These are phyloP conservation scores for Silybum marianum DNA, from an alignment of 129 eudicot genomes.

Conservation along the genomic window DNA sequence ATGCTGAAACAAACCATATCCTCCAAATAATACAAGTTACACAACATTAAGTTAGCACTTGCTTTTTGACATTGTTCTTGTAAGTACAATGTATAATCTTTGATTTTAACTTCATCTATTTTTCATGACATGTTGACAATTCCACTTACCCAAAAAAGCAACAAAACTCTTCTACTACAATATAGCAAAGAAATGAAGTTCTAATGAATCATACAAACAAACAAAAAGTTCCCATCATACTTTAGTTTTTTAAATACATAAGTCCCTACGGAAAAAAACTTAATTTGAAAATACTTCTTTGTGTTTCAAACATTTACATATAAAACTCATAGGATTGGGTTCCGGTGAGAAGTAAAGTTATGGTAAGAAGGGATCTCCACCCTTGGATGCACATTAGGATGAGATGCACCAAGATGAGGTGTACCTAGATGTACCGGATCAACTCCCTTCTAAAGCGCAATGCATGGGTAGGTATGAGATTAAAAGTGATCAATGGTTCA, in stretches of 20 bases:
- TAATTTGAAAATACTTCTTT: not conserved
- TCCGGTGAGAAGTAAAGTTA: no score
- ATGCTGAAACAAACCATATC: not conserved
- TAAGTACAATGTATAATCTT: not conserved
- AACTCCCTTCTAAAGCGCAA: no score
- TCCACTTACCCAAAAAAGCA: not conserved
- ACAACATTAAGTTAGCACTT: not conserved
- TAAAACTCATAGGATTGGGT: not conserved
- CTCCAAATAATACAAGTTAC: constrained; percentile 4
- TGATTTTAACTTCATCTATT: not conserved
- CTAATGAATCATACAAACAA: not conserved
- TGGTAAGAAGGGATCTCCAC: no score
- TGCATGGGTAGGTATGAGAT: no score
- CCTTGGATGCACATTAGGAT: no score
- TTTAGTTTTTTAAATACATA: not conserved
- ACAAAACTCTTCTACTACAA: not conserved
- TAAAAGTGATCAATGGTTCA: no score
- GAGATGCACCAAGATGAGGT: no score
- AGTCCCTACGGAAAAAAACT: not conserved
- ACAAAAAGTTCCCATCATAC: not conserved
- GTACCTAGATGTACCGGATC: no score
- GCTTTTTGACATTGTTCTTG: not conserved
- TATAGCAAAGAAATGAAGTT: not conserved
- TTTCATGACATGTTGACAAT: not conserved
- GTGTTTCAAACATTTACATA: not conserved